These are phyloP conservation scores for Auxenochlorella pyrenoidosa DNA, from an alignment of 139 green algal genomes.

Conservation along the genomic window DNA sequence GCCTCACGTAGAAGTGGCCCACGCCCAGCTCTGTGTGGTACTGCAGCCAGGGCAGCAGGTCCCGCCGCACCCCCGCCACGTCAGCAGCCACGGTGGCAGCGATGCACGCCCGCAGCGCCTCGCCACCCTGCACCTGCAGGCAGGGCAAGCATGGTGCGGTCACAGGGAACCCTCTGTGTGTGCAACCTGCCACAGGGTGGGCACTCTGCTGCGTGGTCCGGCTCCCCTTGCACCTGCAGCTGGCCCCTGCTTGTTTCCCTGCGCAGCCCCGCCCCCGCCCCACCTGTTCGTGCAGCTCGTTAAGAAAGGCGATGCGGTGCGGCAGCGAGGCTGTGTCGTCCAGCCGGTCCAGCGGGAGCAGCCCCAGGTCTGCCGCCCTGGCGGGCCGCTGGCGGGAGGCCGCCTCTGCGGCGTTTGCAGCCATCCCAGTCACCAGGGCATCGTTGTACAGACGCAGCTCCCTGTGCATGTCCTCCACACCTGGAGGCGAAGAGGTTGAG, in stretches of 20 bases:
- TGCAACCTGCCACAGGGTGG: too few species aligned
- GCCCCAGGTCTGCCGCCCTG: slow-evolving; percentile 27
- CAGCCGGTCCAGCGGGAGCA: slow-evolving; percentile 31
- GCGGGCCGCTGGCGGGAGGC: slow-evolving; percentile 29
- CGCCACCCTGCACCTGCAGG: slow-evolving; percentile 14
- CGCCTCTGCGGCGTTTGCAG: background rate
- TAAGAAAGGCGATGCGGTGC: slow-evolving; percentile 41
- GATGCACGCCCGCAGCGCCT: slow-evolving; percentile 29
- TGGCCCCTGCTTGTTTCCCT: too few species aligned
- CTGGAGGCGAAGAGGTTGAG: background rate
- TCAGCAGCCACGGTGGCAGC: slow-evolving; percentile 53
- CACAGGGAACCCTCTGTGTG: too few species aligned
- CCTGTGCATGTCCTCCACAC: slow-evolving; percentile 45
- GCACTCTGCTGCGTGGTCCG: too few species aligned
- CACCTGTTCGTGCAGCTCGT: slow-evolving; percentile 30
- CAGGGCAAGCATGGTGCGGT: background rate
- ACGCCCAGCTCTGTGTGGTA: slow-evolving; percentile 64
- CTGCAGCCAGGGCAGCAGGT: slow-evolving; percentile 67
- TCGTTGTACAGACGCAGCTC: slow-evolving; percentile 38
- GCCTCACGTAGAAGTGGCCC: slow-evolving; percentile 51
- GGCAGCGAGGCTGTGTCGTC: slow-evolving; percentile 6
- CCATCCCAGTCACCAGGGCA: slow-evolving; percentile 6
- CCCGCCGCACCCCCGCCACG: slow-evolving; percentile 49
- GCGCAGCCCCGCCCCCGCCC: too few species aligned
- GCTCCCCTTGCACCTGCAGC: too few species aligned